Evolutionary conservation across 2,329 filamentous ascomycete species (phyloP).

Genomic region (Aureobasidium mangrovei): DNA sequence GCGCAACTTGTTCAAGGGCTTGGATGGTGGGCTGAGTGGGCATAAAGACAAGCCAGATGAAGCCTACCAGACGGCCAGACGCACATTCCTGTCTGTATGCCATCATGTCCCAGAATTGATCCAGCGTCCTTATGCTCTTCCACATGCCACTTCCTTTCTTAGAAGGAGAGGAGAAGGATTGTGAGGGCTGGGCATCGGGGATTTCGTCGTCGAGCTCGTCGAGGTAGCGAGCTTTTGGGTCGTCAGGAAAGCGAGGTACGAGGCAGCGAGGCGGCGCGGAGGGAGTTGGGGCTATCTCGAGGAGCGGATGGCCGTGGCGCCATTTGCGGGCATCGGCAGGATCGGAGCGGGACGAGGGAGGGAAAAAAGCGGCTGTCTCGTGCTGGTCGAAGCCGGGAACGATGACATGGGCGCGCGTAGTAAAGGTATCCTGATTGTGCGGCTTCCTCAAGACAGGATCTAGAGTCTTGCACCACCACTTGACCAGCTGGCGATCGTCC

Average conservation of each 20-base stretch:
- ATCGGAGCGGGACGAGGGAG: slow-evolving; percentile 39
- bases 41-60: slow-evolving; percentile 82
- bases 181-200: slow-evolving; percentile 38
- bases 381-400: slow-evolving; percentile 79
- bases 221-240: slow-evolving; percentile 85
- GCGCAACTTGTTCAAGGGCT: not conserved
- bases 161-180: slow-evolving; percentile 23
- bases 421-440: slow-evolving; percentile 26
- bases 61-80: slow-evolving; percentile 82
- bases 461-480: slow-evolving; percentile 90
- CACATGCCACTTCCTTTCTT: slow-evolving; percentile 56
- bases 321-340: slow-evolving; percentile 35
- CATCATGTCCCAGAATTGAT: slow-evolving; percentile 99
- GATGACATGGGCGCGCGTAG: slow-evolving; percentile 60
- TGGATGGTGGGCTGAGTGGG: slow-evolving; percentile 32
- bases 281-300: slow-evolving; percentile 56
- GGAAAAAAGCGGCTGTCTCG: slow-evolving; percentile 73
- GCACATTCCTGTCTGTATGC: slow-evolving; percentile 93
- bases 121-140: slow-evolving; percentile 73
- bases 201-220: slow-evolving; percentile 81
- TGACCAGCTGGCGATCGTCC: slow-evolving; percentile 80
- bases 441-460: slow-evolving; percentile 56
- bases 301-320: slow-evolving; percentile 58
- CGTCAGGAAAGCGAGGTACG: slow-evolving; percentile 86
- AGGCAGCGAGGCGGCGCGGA: slow-evolving; percentile 70